Percentiles rank a stretch among this genome's conserved stretches.
Evolutionary conservation across 176 grass and related monocot species (phyloP).

Genomic region (Miscanthus lutarioriparius): DNA sequence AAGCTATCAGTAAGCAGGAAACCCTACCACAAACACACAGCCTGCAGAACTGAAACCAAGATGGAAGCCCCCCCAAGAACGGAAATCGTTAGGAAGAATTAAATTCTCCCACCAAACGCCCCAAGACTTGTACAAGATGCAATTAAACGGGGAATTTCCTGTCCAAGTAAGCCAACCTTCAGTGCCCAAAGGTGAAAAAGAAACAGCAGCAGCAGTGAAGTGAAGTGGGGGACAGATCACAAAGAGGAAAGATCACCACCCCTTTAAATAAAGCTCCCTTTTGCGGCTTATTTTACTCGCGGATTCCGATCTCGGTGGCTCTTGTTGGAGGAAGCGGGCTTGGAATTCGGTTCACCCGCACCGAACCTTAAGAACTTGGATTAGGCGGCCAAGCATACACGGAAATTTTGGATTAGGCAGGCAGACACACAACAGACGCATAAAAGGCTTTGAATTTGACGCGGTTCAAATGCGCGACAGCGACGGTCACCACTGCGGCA

Average conservation of each 20-base stretch:
- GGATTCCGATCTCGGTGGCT: conserved; percentile 29
- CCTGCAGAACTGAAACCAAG: conserved; percentile 11
- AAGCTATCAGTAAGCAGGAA: conserved; percentile 16
- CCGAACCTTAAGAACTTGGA: conserved; percentile 11
- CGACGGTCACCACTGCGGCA: conserved; percentile 16
- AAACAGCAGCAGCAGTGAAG: conserved; percentile 14
- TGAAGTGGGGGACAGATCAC: conserved; percentile 47
- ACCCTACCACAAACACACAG: conserved; percentile 35
- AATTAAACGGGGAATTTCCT: conserved; percentile 24
- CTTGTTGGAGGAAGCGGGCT: background rate
- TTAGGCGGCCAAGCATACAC: conserved; percentile 41
- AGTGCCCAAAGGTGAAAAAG: conserved; percentile 28
- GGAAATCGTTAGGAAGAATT: conserved; percentile 17
- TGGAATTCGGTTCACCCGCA: conserved; percentile 37
- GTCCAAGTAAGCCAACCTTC: conserved; percentile 24
- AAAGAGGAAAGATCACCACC: conserved; percentile 31
- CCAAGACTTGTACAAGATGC: conserved; percentile 2
- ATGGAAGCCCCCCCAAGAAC: conserved; percentile 26
- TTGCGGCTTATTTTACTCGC: conserved; percentile 33
- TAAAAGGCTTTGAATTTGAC: conserved; percentile 20
- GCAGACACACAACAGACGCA: conserved; percentile 18
- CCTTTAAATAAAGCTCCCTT: conserved; percentile 45
- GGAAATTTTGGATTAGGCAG: conserved; percentile 46
- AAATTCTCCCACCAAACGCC: conserved; percentile 18
- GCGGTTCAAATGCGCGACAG: conserved; percentile 17